phyloP scores from a whole-genome alignment of 176 grass and related monocot genomes.

The Chloris gayana region DNA sequence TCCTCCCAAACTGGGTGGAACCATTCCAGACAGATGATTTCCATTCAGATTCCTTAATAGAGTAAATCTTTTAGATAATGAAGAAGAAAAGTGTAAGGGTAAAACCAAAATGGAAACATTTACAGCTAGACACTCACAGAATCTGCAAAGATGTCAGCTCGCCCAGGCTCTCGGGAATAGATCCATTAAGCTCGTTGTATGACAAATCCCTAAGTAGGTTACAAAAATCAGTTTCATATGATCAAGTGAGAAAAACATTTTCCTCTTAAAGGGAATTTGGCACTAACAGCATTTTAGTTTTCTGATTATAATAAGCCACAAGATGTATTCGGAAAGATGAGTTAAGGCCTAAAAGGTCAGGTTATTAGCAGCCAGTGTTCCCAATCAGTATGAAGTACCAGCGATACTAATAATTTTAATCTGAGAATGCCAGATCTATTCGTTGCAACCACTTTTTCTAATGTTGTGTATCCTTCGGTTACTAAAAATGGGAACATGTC shows the following conservation, averaged over 20 bases:
- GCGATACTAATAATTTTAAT: conserved; percentile 1
- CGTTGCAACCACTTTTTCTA: not conserved
- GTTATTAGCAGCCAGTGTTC: conserved; percentile 8
- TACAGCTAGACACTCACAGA: conserved; percentile 61
- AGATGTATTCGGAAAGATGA: not conserved
- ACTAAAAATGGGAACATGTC: not conserved
- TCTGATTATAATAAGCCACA: not conserved
- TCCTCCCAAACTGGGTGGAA: conserved; percentile 86
- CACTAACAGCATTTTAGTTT: conserved; percentile 8
- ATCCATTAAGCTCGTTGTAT: conserved; percentile 91
- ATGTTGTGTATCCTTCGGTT: not conserved
- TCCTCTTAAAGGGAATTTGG: not conserved
- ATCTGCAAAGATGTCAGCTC: conserved; percentile 61
- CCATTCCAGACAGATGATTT: conserved; percentile 84
- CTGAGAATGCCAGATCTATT: conserved; percentile 13
- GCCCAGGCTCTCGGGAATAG: conserved; percentile 90
- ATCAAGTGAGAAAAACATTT: not conserved
- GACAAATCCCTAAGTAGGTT: conserved; percentile 51
- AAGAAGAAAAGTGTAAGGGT: conserved; percentile 8
- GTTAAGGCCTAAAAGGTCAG: not conserved
- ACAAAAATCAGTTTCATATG: not conserved
- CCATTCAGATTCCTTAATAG: conserved; percentile 88
- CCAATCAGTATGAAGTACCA: conserved; percentile 9
- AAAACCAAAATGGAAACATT: conserved; percentile 38
- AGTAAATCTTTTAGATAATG: conserved; percentile 21